Conservation (phyloP, 257 asterid species). For the Penstemon davidsonii region DNA sequence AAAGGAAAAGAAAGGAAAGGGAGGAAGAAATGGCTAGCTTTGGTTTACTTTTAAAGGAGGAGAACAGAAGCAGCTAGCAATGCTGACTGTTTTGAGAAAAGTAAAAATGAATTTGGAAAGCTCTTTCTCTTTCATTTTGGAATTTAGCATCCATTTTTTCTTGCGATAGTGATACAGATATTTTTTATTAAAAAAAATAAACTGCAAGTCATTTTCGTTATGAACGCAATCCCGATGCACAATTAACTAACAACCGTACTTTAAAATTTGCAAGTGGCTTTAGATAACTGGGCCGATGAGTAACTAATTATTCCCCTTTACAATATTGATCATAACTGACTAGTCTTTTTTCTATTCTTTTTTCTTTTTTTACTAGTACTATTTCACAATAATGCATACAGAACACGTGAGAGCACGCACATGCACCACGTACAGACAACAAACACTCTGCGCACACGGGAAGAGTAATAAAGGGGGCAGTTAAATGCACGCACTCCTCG, state of each 20-base stretch:
- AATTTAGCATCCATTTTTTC: conserved; percentile 32
- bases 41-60: conserved; percentile 19
- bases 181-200: conserved; percentile 3
- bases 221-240: conserved; percentile 37
- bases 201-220: conserved; percentile 25
- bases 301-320: conserved; percentile 13
- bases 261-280: conserved; percentile 17
- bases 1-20: neutral
- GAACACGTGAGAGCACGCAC: too few relatives aligned
- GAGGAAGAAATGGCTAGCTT: neutral
- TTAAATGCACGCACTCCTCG: too few relatives aligned
- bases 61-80: neutral
- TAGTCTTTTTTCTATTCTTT: too few relatives aligned
- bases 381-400: too few relatives aligned
- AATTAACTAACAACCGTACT: neutral
- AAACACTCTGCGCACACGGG: too few relatives aligned
- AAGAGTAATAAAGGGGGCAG: too few relatives aligned
- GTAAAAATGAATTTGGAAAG: conserved; percentile 25
- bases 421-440: too few relatives aligned
- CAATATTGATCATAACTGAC: too few relatives aligned
- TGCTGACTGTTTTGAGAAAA: conserved; percentile 26
- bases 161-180: neutral
- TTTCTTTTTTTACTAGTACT: too few relatives aligned
- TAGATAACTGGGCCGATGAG: conserved; percentile 12
- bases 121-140: conserved; percentile 37